These are phyloP conservation scores for Penicillium rolfsii DNA, from an alignment of 2,329 filamentous ascomycete genomes.

Conservation along the genomic window DNA sequence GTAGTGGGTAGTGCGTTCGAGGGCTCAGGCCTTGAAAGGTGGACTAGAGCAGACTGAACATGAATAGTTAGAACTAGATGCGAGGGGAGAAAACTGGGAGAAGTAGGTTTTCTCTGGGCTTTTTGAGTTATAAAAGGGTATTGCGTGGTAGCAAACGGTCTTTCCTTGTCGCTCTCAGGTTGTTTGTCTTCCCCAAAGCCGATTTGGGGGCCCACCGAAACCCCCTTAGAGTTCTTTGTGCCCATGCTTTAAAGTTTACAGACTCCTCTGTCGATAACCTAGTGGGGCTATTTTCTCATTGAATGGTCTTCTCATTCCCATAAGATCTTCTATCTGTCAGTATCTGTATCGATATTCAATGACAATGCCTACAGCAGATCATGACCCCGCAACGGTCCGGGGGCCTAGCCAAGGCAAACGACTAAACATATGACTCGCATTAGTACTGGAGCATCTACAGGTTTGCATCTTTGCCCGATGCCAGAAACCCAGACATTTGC, in stretches of 20 bases:
- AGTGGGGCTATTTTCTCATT: background rate
- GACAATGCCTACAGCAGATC: background rate
- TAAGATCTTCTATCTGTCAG: background rate
- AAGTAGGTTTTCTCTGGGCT: background rate
- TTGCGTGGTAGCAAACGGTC: background rate
- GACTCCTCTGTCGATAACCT: background rate
- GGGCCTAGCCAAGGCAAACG: slow-evolving; percentile 22
- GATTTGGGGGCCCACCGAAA: background rate
- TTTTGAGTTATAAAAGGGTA: background rate
- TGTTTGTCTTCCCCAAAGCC: background rate
- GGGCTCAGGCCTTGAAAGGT: background rate
- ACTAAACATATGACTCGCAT: slow-evolving; percentile 22
- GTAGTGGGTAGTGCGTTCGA: background rate
- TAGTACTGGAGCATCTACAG: slow-evolving; percentile 7
- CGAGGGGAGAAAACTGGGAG: background rate
- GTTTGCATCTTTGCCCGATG: background rate
- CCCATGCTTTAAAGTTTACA: background rate
- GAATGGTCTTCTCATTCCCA: background rate
- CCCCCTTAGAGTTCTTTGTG: background rate
- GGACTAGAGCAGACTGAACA: background rate
- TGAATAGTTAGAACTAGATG: background rate
- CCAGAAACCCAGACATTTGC: background rate
- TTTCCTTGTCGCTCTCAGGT: background rate
- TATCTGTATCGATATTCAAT: background rate
- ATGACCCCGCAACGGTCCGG: slow-evolving; percentile 23